Base-by-base conservation (phyloP, 768 basidiomycete genomes). In the Russula foetens region DNA sequence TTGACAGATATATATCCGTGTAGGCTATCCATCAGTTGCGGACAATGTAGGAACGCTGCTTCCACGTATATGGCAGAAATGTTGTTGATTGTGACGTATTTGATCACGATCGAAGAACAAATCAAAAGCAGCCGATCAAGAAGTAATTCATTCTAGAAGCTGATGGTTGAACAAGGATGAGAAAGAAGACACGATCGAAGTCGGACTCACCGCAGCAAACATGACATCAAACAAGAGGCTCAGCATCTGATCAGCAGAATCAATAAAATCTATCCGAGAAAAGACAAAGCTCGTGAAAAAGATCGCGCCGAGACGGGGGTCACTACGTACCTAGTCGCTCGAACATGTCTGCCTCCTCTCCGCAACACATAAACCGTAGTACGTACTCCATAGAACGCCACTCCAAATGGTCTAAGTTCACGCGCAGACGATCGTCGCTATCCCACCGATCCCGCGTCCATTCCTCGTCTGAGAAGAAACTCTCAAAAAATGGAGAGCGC, bases 141-240 rank as follows among this genome's bases (percentile, higher is more conserved):
- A 9, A 97, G 79, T 3, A 98, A 74, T 72, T 98, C 93, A 64
- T 88, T 94, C 88, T 95, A 56, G 7, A 28, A 24, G 7, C 12
- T 17, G 17, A 41, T 17, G 2, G 39, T 41, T 41, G 39, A 38
- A 28, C 11, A 9, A 45, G 11, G 51, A 33, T 26, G 33, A 43
- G 52, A 19, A 5, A 29, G 4, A 31, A 28, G 11, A 43, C 7
- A 44, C 5, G 11, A 50, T 41, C 17, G 41, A 39, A 3, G 50
- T 56, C 2, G 28, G 29, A 75, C 82, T 70, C 70, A 94, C 92
- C 38, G 94, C 92, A 19, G 84, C 86, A 38, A 86, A 85, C 72
- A 97, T 82, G 17, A 98, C 85, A 23, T 86, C 83, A 63, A 97
- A 92, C 74, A 93, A 81, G 65, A 94, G 91, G 62, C 92, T 88